Evolutionary conservation across 306 rosid genomes (phyloP).

Genomic region (Carpinus viminea): DNA sequence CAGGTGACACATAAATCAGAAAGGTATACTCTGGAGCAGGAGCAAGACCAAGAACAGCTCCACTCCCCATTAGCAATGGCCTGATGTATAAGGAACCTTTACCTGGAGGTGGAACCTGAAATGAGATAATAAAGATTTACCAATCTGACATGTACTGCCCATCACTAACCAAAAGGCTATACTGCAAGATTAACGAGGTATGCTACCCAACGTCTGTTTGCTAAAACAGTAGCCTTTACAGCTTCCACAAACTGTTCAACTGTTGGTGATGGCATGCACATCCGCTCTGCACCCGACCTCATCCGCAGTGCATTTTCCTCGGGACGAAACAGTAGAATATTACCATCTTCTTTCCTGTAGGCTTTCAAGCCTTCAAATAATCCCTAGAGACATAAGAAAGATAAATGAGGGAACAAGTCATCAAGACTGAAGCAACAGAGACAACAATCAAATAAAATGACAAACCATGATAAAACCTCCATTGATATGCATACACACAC

Average conservation of each 20-base stretch:
- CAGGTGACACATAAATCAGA: constrained; percentile 91
- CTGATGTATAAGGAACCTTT: constrained; percentile 94
- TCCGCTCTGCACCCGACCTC: constrained; percentile 85
- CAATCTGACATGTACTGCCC: constrained; percentile 9
- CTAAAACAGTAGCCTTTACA: constrained; percentile 80
- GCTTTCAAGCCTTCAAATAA: constrained; percentile 97
- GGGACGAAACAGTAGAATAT: constrained; percentile 82
- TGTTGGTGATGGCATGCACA: constrained; percentile 96
- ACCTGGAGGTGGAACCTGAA: constrained; percentile 91
- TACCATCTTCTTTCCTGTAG: constrained; percentile 72
- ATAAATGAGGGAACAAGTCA: constrained; percentile 1
- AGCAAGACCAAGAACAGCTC: constrained; percentile 94
- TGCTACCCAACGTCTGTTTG: constrained; percentile 90
- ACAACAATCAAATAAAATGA: background rate
- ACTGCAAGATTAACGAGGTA: constrained; percentile 5
- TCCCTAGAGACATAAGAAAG: constrained; percentile 56
- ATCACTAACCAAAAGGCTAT: background rate
- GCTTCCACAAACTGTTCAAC: constrained; percentile 89
- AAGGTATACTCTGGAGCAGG: constrained; percentile 98
- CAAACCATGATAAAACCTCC: background rate
- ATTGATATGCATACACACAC: background rate
- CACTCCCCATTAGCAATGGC: constrained; percentile 96
- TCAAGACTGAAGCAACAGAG: background rate
- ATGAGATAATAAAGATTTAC: constrained; percentile 21
- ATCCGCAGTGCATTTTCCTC: constrained; percentile 87